Base-by-base conservation (phyloP, 192 early-diverging fungal species). In the Backusella parvicylindrica region DNA sequence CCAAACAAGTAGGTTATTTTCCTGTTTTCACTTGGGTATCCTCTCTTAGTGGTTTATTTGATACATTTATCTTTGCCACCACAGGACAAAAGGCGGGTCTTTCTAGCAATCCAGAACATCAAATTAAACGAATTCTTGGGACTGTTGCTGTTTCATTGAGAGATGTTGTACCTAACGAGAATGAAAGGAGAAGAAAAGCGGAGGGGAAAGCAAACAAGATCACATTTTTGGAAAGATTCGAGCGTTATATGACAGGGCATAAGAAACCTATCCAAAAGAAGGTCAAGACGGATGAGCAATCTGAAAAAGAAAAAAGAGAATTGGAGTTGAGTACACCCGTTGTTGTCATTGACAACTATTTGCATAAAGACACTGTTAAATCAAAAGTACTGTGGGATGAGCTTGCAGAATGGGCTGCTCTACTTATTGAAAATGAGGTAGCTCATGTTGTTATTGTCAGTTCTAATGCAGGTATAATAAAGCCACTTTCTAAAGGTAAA, bases 381-480 rank as follows among this genome's bases (percentile, higher is more conserved):
- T 82, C 89, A 67, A 60, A 86, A 66, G 82, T 86, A 43, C 66
- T 96, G 7, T 93, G 91, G 84, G 87, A 95, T 9, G 72, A 88
- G 35, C 71, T 98, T 50, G 85, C 95, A 15, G 91, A 98, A 73
- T 97, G 95, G 94, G 95, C 95, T 0, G 89, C 91, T 5, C 73
- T 89, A 9, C 75, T 97, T 18, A 90, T 92, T 3, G 94, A 98
- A 81, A 91, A 94, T 13, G 88, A 91, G 37, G 78, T 95, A 63
- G 97, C 96, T 2, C 95, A 99, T 82, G 95, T 98, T 23, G 83
- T 99, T 18, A 94, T 98, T 76, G 89, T 95, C 6, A 91, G 88
- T 73, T 88, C 91, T 74, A 95, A 92, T 77, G 87, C 89, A 37
- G 82, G 84, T 60, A 87, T 86, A 0, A 78, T 83, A 35, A 95